These are phyloP conservation scores for Taphrina confusa DNA, from an alignment of 1,139 yeast genomes.

Conservation along the genomic window DNA sequence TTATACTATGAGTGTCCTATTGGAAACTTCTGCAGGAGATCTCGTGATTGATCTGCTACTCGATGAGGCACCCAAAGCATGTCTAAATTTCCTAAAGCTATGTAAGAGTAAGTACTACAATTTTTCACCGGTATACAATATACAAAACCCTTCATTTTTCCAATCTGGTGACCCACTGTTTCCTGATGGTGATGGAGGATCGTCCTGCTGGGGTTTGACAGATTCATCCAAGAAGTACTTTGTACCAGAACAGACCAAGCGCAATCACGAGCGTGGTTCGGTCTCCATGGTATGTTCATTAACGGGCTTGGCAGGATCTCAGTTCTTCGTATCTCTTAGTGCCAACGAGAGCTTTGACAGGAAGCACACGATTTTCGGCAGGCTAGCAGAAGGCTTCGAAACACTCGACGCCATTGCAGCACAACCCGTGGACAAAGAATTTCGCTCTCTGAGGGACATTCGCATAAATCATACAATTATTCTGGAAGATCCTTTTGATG, in stretches of 20 bases:
- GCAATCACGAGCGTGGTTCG: slow-evolving; percentile 47
- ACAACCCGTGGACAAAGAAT: slow-evolving; percentile 49
- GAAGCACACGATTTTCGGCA: slow-evolving; percentile 52
- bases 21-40: slow-evolving; percentile 46
- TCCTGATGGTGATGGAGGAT: slow-evolving; percentile 49
- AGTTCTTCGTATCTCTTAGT: slow-evolving; percentile 45
- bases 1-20: slow-evolving; percentile 33
- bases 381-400: slow-evolving; percentile 56
- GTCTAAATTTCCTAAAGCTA: slow-evolving; percentile 57
- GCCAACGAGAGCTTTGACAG: slow-evolving; percentile 42
- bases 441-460: slow-evolving; percentile 54
- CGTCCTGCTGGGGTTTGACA: slow-evolving; percentile 47
- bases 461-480: slow-evolving; percentile 56
- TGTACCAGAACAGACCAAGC: slow-evolving; percentile 40
- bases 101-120: slow-evolving; percentile 59
- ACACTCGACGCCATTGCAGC: slow-evolving; percentile 53
- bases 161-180: slow-evolving; percentile 56
- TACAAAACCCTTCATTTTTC: slow-evolving; percentile 49
- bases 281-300: slow-evolving; percentile 48
- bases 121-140: slow-evolving; percentile 54
- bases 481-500: slow-evolving; percentile 59
- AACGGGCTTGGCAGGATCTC: slow-evolving; percentile 44
- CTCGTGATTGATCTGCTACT: slow-evolving; percentile 57
- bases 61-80: slow-evolving; percentile 49
- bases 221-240: slow-evolving; percentile 39